Percentiles rank a stretch among this genome's conserved stretches.
Conservation (phyloP, 352 stramenopile genomes). For the Peronosclerospora sorghi region DNA sequence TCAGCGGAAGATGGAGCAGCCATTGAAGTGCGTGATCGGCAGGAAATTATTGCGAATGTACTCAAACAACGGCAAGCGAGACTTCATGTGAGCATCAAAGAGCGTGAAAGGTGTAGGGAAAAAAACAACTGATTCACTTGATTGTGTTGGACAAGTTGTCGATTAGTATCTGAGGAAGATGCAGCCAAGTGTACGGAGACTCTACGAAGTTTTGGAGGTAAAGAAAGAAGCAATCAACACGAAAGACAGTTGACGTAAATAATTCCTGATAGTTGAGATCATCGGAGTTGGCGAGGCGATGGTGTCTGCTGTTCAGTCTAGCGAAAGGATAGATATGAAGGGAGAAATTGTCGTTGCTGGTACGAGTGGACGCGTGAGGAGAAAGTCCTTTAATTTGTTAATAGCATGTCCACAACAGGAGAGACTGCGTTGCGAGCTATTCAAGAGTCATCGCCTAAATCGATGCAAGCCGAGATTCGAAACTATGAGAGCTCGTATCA, state of each 20-base stretch:
- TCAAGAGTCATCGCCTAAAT: slow-evolving; percentile 8
- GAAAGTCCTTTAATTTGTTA: not conserved
- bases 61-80: slow-evolving; percentile 29
- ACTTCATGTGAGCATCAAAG: slow-evolving; percentile 24
- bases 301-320: too few relatives aligned
- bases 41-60: slow-evolving; percentile 33
- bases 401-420: slow-evolving; percentile 5
- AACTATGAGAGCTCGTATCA: slow-evolving; percentile 15
- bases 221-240: not conserved
- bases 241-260: not conserved
- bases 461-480: slow-evolving; percentile 11
- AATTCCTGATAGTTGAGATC: slow-evolving; percentile 14
- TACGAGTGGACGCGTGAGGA: slow-evolving; percentile 1
- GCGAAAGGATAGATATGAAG: too few relatives aligned
- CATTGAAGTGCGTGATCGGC: slow-evolving; percentile 32
- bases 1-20: slow-evolving; percentile 39
- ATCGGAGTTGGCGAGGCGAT: slow-evolving; percentile 14
- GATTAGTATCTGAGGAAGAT: slow-evolving; percentile 21
- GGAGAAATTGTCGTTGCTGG: slow-evolving; percentile 11
- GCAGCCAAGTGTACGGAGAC: slow-evolving; percentile 14
- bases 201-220: slow-evolving; percentile 25
- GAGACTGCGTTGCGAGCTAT: slow-evolving; percentile 17
- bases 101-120: not conserved
- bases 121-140: not conserved
- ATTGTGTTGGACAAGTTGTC: slow-evolving; percentile 7